Evolutionary conservation across 257 asterid species (phyloP).

Genomic region (Striga asiatica): DNA sequence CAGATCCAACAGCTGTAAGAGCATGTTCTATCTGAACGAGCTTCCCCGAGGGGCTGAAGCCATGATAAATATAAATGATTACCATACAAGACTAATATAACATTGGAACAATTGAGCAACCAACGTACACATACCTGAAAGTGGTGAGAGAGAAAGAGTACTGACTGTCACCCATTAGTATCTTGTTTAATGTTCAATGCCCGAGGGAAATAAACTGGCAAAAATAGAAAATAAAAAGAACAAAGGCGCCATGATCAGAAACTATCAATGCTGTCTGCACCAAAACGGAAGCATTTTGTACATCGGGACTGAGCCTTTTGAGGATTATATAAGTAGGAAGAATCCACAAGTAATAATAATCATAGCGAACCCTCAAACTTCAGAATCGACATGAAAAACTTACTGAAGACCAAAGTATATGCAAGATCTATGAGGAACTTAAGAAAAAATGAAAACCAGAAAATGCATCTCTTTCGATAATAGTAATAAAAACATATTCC

Average conservation of each 20-base stretch:
- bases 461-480: no score
- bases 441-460: no score
- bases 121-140: constrained; percentile 53
- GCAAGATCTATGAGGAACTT: no score
- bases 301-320: no score
- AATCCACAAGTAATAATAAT: no score
- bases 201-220: constrained; percentile 5
- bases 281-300: no score
- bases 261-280: neutral
- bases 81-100: neutral
- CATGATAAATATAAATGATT: constrained; percentile 1
- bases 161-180: constrained; percentile 90
- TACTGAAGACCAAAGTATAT: no score
- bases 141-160: constrained; percentile 98
- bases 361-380: no score
- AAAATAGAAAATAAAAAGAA: neutral
- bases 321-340: no score
- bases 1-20: constrained; percentile 96
- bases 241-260: neutral
- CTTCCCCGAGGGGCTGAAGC: constrained; percentile 92
- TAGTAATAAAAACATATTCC: no score
- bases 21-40: constrained; percentile 99
- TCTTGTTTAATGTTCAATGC: constrained; percentile 9
- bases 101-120: neutral
- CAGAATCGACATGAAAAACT: no score